Evolutionary conservation across 169 alveolate genomes (phyloP).

Genomic region (Perkinsus chesapeaki): DNA sequence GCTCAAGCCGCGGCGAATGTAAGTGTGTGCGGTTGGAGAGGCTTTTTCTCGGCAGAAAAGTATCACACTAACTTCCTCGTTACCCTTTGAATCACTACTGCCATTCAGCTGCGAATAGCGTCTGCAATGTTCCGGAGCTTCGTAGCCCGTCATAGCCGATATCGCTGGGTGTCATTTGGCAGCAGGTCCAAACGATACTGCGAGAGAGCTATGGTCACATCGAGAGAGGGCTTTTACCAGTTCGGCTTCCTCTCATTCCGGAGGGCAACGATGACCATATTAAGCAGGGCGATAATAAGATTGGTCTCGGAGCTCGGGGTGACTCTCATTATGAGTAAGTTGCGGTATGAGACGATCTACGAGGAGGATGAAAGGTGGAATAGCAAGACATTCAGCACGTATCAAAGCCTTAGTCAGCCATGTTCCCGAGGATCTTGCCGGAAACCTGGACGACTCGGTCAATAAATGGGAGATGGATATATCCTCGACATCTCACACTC

Average conservation of each 20-base stretch:
- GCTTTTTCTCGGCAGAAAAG: too few species aligned
- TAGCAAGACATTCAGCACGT: too few species aligned
- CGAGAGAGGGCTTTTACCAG: background rate
- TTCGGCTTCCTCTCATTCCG: background rate
- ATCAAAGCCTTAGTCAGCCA: too few species aligned
- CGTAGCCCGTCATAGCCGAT: background rate
- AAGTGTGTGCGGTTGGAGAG: background rate
- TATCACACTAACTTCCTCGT: too few species aligned
- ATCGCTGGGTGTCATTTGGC: too few species aligned
- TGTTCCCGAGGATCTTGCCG: too few species aligned
- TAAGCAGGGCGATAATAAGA: background rate
- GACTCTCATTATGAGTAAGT: background rate
- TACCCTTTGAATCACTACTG: too few species aligned
- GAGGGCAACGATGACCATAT: background rate
- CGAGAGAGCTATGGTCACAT: background rate
- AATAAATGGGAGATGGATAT: too few species aligned
- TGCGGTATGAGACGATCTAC: too few species aligned
- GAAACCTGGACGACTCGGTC: too few species aligned
- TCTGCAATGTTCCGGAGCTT: background rate
- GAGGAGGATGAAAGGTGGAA: too few species aligned
- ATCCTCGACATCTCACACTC: too few species aligned
- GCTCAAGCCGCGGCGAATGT: background rate
- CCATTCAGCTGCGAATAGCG: background rate
- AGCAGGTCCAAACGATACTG: background rate
- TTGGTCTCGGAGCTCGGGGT: background rate